phyloP scores from a whole-genome alignment of 2,329 filamentous ascomycete species.

The Myriosclerotinia scirpicola region DNA sequence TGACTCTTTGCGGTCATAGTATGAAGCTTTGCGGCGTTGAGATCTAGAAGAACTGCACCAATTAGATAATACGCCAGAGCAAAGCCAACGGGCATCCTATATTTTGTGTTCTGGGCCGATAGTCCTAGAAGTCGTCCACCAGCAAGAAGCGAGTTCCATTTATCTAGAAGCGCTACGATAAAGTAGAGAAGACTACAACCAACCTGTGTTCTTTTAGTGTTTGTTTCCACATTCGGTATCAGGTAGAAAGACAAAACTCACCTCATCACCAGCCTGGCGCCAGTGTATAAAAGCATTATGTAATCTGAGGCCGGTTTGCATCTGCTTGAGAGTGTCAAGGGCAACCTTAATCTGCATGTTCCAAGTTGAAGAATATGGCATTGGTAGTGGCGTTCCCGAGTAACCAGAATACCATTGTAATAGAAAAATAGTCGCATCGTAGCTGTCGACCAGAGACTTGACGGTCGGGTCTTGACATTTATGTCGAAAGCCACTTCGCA shows the following conservation, averaged over 20 bases:
- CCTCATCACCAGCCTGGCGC: slow-evolving; percentile 40
- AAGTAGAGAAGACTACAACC: slow-evolving; percentile 41
- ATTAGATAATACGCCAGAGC: slow-evolving; percentile 45
- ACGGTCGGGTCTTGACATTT: slow-evolving; percentile 26
- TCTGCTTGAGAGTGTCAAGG: slow-evolving; percentile 38
- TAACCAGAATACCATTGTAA: slow-evolving; percentile 44
- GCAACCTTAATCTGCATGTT: slow-evolving; percentile 40
- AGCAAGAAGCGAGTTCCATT: slow-evolving; percentile 38
- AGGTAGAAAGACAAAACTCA: slow-evolving; percentile 47
- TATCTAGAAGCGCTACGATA: slow-evolving; percentile 41
- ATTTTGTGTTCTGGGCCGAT: slow-evolving; percentile 39
- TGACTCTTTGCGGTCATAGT: slow-evolving; percentile 20
- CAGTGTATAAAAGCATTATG: slow-evolving; percentile 41
- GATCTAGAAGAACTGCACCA: slow-evolving; percentile 44
- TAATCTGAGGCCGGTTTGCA: slow-evolving; percentile 39
- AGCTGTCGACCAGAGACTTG: slow-evolving; percentile 48
- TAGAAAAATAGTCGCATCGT: slow-evolving; percentile 42
- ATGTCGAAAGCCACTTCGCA: slow-evolving; percentile 22
- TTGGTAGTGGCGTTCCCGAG: slow-evolving; percentile 41
- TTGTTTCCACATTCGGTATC: neutral
- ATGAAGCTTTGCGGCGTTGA: slow-evolving; percentile 19
- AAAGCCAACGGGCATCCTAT: slow-evolving; percentile 47
- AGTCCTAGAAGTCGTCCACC: slow-evolving; percentile 42
- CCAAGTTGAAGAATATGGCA: slow-evolving; percentile 41
- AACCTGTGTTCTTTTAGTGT: slow-evolving; percentile 22